Percentiles rank a stretch among this genome's conserved stretches.
Evolutionary conservation across 2,329 filamentous ascomycete species (phyloP).

Genomic region (Fusarium buharicum): DNA sequence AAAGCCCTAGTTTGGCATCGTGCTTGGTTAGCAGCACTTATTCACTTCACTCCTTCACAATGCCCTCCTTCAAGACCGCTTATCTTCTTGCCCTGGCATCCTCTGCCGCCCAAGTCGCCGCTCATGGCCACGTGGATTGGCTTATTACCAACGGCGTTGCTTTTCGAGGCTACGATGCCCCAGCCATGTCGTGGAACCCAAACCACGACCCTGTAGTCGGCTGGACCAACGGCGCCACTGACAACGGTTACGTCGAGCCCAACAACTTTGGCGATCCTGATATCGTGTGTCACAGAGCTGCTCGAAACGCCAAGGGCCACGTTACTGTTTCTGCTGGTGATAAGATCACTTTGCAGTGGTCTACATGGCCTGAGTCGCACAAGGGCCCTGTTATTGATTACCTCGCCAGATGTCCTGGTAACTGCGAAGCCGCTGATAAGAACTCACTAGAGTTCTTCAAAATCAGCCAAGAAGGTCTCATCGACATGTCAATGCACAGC

Average conservation of each 20-base stretch:
- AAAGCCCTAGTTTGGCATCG: conserved; percentile 13
- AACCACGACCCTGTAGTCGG: conserved; percentile 37
- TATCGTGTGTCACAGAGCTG: conserved; percentile 60
- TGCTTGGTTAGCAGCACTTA: conserved; percentile 2
- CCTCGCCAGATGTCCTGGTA: conserved; percentile 67
- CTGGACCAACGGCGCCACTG: conserved; percentile 43
- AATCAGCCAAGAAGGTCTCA: conserved; percentile 66
- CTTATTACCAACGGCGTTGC: conserved; percentile 39
- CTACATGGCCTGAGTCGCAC: conserved; percentile 56
- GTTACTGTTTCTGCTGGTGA: conserved; percentile 54
- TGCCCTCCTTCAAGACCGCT: conserved; percentile 7
- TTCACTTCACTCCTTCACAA: conserved; percentile 1
- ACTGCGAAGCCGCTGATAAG: conserved; percentile 66
- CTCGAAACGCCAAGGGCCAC: conserved; percentile 51
- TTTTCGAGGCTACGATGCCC: conserved; percentile 39
- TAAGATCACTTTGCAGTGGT: conserved; percentile 55
- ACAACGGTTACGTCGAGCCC: conserved; percentile 63
- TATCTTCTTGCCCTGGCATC: conserved; percentile 4
- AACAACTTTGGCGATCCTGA: conserved; percentile 53
- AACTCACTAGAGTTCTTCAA: conserved; percentile 69
- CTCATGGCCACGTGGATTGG: conserved; percentile 44
- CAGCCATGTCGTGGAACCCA: conserved; percentile 39
- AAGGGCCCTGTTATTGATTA: conserved; percentile 70
- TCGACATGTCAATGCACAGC: conserved; percentile 57
- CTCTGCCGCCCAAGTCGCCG: conserved; percentile 1